phyloP scores from a whole-genome alignment of 2,329 filamentous ascomycete species.

The Colletotrichum aenigma region DNA sequence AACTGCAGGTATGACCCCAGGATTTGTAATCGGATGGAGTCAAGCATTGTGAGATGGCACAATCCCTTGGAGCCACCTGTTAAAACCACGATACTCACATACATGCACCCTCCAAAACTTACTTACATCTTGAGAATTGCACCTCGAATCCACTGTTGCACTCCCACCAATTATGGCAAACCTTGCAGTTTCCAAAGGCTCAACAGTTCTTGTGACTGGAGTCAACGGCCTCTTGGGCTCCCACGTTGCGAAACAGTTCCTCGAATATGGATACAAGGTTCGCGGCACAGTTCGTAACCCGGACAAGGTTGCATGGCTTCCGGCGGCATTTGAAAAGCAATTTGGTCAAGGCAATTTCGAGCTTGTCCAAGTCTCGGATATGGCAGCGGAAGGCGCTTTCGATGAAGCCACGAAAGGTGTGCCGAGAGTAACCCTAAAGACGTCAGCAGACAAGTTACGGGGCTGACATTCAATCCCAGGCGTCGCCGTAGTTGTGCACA shows the following conservation, averaged over 20 bases:
- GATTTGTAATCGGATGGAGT: not conserved
- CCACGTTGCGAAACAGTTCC: constrained; percentile 43
- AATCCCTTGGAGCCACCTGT: not conserved
- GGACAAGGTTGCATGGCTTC: constrained; percentile 35
- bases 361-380: constrained; percentile 39
- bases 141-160: not conserved
- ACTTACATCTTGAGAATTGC: not conserved
- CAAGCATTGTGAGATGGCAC: not conserved
- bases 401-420: constrained; percentile 41
- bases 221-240: constrained; percentile 49
- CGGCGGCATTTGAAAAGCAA: constrained; percentile 33
- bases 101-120: not conserved
- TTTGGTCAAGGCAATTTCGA: constrained; percentile 36
- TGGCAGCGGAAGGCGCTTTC: constrained; percentile 39
- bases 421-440: not conserved
- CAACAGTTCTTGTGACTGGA: constrained; percentile 48
- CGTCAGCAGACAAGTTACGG: not conserved
- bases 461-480: constrained; percentile 15
- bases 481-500: constrained; percentile 43
- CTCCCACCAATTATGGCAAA: not conserved
- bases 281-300: constrained; percentile 47
- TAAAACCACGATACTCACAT: not conserved
- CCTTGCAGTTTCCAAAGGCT: constrained; percentile 28
- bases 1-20: not conserved
- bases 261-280: constrained; percentile 44